Base-by-base conservation (phyloP, 2,329 filamentous ascomycete species). In the Cladophialophora carrionii region DNA sequence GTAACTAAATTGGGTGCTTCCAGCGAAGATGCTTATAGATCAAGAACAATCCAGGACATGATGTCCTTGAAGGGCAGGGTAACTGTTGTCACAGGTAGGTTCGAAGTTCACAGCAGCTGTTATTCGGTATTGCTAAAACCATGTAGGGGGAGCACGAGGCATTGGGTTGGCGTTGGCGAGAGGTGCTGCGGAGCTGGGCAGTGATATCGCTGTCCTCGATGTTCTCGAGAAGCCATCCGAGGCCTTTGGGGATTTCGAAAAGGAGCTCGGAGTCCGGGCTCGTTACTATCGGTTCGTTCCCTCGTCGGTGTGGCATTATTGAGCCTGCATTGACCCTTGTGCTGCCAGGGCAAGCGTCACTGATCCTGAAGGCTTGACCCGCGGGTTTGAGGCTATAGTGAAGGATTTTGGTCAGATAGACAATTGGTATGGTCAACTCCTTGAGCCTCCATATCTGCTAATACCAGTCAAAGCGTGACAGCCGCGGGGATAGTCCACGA, bases 1-100 rank as follows among this genome's bases (percentile, higher is more conserved):
- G 37, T 29, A 31, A 32, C 56, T 22, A 29, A 56, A 12, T 31
- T 55, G 10, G 61, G 31, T 48, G 56, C 60, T 4, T 46, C 49
- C 12, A 62, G 31, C 43, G 61, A 67, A 22, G 57, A 61, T 49
- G 32, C 51, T 26, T 67, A 43, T 14, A 57, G 53, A n/a, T 22
- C 49, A 17, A 57, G 32, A 29, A 52, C 61, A 8, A 62, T 67
- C 26, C 65, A 62, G n/a, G 76, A 78, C 61, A 75, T 79, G 22
- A 74, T 83, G 54, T 81, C 80, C 64, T 80, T 82, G 29, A 78
- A 80, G 57, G 81, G 81, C 71, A 78, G 77, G 65, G 77, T 78
- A 3, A 77, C 80, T 12, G 74, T 83, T 2, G 73, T 84, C 9
- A 82, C 82, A 20, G 80, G 80, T 64, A 52, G 2, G 37, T n/a